Evolutionary conservation across 1,284 basidiomycete species (phyloP), one percentile per base, ranked within the genome.

Genomic region (Melampsora americana): DNA sequence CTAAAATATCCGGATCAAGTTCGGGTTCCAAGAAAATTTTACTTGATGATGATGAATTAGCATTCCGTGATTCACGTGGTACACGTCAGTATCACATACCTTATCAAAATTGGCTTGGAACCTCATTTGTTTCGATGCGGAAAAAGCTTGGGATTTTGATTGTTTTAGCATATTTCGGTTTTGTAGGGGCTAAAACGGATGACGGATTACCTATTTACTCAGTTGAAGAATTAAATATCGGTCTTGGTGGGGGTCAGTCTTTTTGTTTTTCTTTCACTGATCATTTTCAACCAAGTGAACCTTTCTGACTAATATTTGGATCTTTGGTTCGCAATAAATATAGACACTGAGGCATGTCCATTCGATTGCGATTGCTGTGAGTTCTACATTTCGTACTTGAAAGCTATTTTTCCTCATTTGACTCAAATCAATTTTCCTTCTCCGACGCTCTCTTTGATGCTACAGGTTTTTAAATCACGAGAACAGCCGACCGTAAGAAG

Each of bases 321-420:
- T n/a, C n/a, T n/a, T n/a, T n/a, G n/a, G n/a, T n/a, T n/a, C n/a
- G n/a, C n/a, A n/a, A n/a, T n/a, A n/a, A n/a, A n/a, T n/a, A n/a
- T n/a, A 62, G 61, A 39, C 5, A 62, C 61, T 12, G 61, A 28
- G 7, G 61, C 61, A 23, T 62, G 61, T 62, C 61, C 61, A 35
- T 62, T 62, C 20, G 61, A 62, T 62, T 62, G 61, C 32, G 26
- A 62, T 2, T 62, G 61, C 32, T 62, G 61, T 62, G 32, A 30
- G 61, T 62, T 62, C 7, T 12, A n/a, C 28, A 56, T 56, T 56
- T 23, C n/a, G 14, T 42, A 42, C 42, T 42, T 42, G 39, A 42
- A 42, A 42, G 42, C 42, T 42, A 11, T 42, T 42, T 42, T 42
- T 42, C 42, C n/a, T n/a, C n/a, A n/a, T n/a, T n/a, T n/a, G n/a